These are phyloP conservation scores for Scheffersomyces stipitis DNA, from an alignment of 805 yeast species.

Conservation along the genomic window DNA sequence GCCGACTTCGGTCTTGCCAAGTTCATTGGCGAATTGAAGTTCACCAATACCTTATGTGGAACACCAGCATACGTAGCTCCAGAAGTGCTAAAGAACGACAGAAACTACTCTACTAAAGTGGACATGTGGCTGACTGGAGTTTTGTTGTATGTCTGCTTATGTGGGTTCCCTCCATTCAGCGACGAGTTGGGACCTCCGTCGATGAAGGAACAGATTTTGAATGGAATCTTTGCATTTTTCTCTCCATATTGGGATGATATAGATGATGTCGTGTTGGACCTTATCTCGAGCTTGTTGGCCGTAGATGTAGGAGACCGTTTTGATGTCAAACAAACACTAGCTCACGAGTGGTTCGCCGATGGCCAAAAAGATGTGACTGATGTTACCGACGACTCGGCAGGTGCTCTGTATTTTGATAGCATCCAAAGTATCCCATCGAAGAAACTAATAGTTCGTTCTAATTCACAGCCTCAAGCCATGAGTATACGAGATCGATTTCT, in stretches of 20 bases:
- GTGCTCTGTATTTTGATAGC: no score
- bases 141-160: conserved; percentile 70
- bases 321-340: conserved; percentile 36
- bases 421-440: no score
- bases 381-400: no score
- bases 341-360: conserved; percentile 48
- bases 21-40: conserved; percentile 67
- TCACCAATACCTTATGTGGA: conserved; percentile 79
- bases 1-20: conserved; percentile 81
- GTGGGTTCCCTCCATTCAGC: conserved; percentile 85
- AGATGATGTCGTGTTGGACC: conserved; percentile 61
- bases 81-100: conserved; percentile 57
- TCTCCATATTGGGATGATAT: conserved; percentile 80
- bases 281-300: conserved; percentile 60
- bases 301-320: conserved; percentile 49
- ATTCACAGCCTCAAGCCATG: neutral
- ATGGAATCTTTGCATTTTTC: conserved; percentile 69
- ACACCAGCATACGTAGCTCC: conserved; percentile 90
- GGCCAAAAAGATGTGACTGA: no score
- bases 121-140: conserved; percentile 87
- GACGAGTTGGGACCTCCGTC: conserved; percentile 79
- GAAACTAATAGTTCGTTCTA: no score
- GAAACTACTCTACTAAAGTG: conserved; percentile 66
- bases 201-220: conserved; percentile 70
- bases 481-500: neutral